Evolutionary conservation across 805 yeast species (phyloP), one percentile per base, ranked within the genome.

Genomic region (Suhomyces sp.): DNA sequence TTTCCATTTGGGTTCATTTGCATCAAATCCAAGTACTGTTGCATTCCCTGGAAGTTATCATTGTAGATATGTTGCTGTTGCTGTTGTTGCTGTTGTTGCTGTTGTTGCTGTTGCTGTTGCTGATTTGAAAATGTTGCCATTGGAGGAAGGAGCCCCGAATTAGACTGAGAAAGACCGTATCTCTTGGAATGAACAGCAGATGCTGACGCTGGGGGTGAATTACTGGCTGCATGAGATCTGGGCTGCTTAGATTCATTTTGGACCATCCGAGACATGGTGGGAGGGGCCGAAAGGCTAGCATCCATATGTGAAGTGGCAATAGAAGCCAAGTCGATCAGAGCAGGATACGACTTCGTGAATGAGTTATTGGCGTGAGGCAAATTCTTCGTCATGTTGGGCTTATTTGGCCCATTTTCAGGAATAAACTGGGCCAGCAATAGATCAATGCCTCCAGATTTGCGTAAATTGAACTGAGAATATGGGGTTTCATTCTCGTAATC

Each of bases 281-380:
- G 37, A 4, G 58, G 53, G 9, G 55, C 54, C 17, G 58, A 47
- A 29, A 54, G 43, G 12, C 53, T 48, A 27, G 52, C 54, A 35
- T 56, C 55, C 49, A 55, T 44, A 22, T 63, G 64, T 47, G 63
- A 52, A 17, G 63, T 56, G n/a, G 84, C 81, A 51, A 80, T 79
- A 25, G 80, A 74, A n/a, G 84, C 78, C 48, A 83, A 66, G 60
- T 82, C 82, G 31, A 79, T 71, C 7, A 82, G 74, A 3, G 84
- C 76, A 12, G 77, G 80, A 52, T 77, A 76, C 8, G 85, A 80
- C 52, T 67, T 68, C 17, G 64, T 57, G 53, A 60, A 60, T 15
- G 59, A 41, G 43, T 56, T 47, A 31, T 54, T 46, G n/a, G 8
- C 55, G 44, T 43, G 53, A 43, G 22, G 51, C 31, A 33, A 44